Evolutionary conservation across 208 protist species (phyloP), one percentile per base, ranked within the genome.

Genomic region (Trypanosomatidae sp.): DNA sequence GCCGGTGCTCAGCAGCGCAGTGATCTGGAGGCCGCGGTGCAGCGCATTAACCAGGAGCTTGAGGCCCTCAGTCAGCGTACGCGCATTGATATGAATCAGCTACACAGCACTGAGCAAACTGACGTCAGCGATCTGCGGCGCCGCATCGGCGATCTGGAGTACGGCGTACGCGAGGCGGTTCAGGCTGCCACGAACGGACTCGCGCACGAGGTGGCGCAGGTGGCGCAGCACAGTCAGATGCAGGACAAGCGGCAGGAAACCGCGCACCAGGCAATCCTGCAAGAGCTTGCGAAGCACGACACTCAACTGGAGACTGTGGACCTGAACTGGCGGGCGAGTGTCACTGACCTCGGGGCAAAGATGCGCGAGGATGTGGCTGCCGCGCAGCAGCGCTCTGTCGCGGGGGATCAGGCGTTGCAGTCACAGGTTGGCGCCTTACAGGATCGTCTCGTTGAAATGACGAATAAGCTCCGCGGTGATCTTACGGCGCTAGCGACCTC

Each of bases 211-310:
- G 76, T 95, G 56, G 73, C 79, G 28, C 76, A 79, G 53, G 73
- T 95, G 22, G 82, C 81, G 33, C 85, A 91, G 75, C 88, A 85
- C 44, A 81, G 81, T 72, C 92, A 95, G 70, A 72, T 69, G 33
- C 75, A 87, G 5, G 90, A 94, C 62, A 73, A 69, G 9, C 83
- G 79, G 4, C 79, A 92, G 70, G 79, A 77, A 53, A 60, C 77
- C 2, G 76, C 82, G 13, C 87, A 97, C 46, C 90, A 97, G 73
- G 73, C 81, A 43, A 66, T 95, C 25, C 49, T 93, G 60, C 79
- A 89, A 60, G 90, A 94, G 74, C 76, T 97, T 22, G 69, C 82
- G 30, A 89, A 91, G 72, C 87, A 95, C 69, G 85, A 93, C 36
- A 69, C 79, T 33, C 84, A 91, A 41, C 80, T 94, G 66, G 89